These are phyloP conservation scores for Protomyces pachydermus DNA, from an alignment of 1,139 yeast genomes.

Conservation along the genomic window DNA sequence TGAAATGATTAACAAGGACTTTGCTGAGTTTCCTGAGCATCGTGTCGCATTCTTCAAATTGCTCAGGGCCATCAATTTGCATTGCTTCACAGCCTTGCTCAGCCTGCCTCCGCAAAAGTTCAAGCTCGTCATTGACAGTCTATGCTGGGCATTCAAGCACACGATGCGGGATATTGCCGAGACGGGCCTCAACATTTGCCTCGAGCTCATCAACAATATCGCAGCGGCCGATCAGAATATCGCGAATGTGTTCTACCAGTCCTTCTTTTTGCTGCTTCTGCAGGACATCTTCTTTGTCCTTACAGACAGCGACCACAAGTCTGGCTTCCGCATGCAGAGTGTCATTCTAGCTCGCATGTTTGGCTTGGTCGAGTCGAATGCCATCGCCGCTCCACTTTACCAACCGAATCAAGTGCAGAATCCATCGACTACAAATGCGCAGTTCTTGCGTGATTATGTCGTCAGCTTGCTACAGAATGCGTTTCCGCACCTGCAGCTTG, in stretches of 20 bases:
- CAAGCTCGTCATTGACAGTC: constrained; percentile 85
- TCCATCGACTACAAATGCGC: constrained; percentile 79
- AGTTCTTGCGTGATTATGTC: constrained; percentile 72
- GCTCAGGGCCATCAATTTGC: constrained; percentile 76
- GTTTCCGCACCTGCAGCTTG: constrained; percentile 81
- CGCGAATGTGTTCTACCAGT: constrained; percentile 80
- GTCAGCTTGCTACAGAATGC: constrained; percentile 78
- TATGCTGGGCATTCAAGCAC: constrained; percentile 97
- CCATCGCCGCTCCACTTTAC: constrained; percentile 72
- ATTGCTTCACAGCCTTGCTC: constrained; percentile 78
- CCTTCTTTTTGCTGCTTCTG: constrained; percentile 80
- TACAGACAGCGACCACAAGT: constrained; percentile 95
- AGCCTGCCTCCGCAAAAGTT: constrained; percentile 90
- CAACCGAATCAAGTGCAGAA: constrained; percentile 59
- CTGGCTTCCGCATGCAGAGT: constrained; percentile 87
- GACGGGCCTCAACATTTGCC: constrained; percentile 55
- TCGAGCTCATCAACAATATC: constrained; percentile 76
- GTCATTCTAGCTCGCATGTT: constrained; percentile 78
- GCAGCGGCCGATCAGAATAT: constrained; percentile 67
- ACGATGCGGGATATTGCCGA: constrained; percentile 55
- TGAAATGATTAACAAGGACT: constrained; percentile 91
- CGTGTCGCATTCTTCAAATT: constrained; percentile 92
- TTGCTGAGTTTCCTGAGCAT: constrained; percentile 95
- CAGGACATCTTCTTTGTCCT: constrained; percentile 89
- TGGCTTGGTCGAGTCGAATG: constrained; percentile 71